Evolutionary conservation across 1,139 yeast species (phyloP), one percentile per base, ranked within the genome.

Genomic region (Pichia cactophila): DNA sequence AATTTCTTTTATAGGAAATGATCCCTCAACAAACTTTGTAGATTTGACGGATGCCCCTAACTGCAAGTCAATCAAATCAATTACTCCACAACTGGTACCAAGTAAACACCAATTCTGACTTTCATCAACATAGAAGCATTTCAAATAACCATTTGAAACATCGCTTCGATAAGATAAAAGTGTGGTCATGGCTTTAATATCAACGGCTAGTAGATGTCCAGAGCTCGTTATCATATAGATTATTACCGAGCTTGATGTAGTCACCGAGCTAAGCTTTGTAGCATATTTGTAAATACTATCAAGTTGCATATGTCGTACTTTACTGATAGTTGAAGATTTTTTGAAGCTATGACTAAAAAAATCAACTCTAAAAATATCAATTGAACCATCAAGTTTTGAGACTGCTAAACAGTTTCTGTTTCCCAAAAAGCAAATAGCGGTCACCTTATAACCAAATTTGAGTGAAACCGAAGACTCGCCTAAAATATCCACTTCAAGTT

Each of bases 1-100:
- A 36, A 51, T 51, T 17, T 43, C 36, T 16, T 67, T 65, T 16
- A 86, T 78, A 0, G 80, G 77, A 37, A 42, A 62, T 28, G 65
- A 63, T 3, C 73, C 67, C 16, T 72, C 70, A 16, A 73, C 74
- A 44, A 84, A 71, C 8, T 75, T 74, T 81, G 89, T 86, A 1
- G 83, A 70, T 53, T 77, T 81, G 31, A 86, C 69, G 44, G 77
- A 67, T 0, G 84, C 57, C 39, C 72, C 73, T 62, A 88, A 87
- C 49, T 96, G 70, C 42, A 86, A 58, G 64, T 90, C 97, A 95
- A 96, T 89, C 23, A 92, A 65, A 54, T 80, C 80, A 33, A 92
- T 63, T 1, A 82, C 68, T 1, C 97, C 97, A 43, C 74, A 75
- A 1, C 77, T 70, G 0, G 97, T 86, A 0, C 96, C 97, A 3